Evolutionary conservation across 257 asterid genomes (phyloP), one percentile per base, ranked within the genome.

Genomic region (Ajuga chamaepitys): DNA sequence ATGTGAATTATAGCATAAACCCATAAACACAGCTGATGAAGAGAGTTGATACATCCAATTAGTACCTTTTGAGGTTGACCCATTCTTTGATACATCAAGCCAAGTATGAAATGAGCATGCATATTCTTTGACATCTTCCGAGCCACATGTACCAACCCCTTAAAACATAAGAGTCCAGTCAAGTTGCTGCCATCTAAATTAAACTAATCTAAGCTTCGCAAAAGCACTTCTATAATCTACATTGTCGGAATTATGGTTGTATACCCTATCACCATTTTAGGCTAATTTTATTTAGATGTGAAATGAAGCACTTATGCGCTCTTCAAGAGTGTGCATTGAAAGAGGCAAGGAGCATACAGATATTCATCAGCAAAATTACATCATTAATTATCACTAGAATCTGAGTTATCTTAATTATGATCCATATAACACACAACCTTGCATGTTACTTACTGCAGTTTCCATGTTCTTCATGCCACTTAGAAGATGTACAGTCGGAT

Each of bases 51-150:
- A 45, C 44, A 56, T 64, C 66, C 50, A 46, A 73, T 63, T 41
- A 67, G 61, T 83, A 94, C 99, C 97, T 90, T 89, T 81, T 88
- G 96, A 58, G 97, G 91, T 74, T 94, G 97, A 26, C 97, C 92
- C 95, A 88, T 86, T 82, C 99, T 83, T 82, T 94, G 97, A 79
- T 90, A 81, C 99, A 94, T 94, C 72, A 94, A 75, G 45, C 99
- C 99, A 62, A 94, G 97, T 70, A 94, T 70, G 75, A 94, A 94
- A 82, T 90, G 99, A 47, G 99, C 91, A 70, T 94, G 99, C 68
- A 87, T 85, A 57, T 94, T 90, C 91, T 90, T 90, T 42, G 96
- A 88, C 99, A 94, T 94, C 90, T 94, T 94, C 52, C 92, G 79
- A 38, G 97, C 92, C 80, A 94, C 97, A 76, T 90, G 99, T 38